Conservation (phyloP, 2,329 filamentous ascomycete genomes). For the Aspergillus sp. region DNA sequence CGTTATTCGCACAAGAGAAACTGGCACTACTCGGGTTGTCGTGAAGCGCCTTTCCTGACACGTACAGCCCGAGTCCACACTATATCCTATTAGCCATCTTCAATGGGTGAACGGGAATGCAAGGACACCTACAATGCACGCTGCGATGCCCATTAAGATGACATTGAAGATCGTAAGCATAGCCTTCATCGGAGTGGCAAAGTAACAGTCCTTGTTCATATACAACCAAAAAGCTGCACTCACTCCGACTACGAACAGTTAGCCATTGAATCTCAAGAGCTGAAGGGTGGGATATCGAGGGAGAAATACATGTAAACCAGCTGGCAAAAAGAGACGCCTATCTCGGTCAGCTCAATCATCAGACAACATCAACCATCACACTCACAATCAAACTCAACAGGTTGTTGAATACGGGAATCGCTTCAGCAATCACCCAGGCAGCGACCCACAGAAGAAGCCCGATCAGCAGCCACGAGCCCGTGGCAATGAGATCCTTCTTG, state of each 20-base stretch:
- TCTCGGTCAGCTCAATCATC: conserved; percentile 18
- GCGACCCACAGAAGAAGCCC: conserved; percentile 56
- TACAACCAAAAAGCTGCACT: conserved; percentile 30
- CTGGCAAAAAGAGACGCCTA: conserved; percentile 57
- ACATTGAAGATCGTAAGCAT: conserved; percentile 19
- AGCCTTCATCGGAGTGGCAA: conserved; percentile 22
- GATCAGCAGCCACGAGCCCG: conserved; percentile 57
- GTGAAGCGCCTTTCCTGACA: conserved; percentile 28
- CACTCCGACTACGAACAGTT: conserved; percentile 12
- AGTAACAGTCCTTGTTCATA: conserved; percentile 23
- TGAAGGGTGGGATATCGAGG: background rate
- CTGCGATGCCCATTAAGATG: conserved; percentile 14
- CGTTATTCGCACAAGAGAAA: conserved; percentile 29
- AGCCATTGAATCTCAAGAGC: background rate
- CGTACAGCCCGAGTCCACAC: conserved; percentile 33
- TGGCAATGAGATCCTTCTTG: conserved; percentile 48
- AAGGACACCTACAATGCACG: conserved; percentile 15
- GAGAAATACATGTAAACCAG: conserved; percentile 56
- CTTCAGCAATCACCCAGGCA: conserved; percentile 65
- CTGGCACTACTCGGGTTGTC: conserved; percentile 25
- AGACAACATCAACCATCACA: background rate
- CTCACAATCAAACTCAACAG: conserved; percentile 60
- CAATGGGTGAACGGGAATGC: background rate
- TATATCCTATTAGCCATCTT: conserved; percentile 11
- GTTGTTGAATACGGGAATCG: conserved; percentile 65